These are phyloP conservation scores for Gastrolobium villosum DNA, from an alignment of 306 rosid species.

Conservation along the genomic window DNA sequence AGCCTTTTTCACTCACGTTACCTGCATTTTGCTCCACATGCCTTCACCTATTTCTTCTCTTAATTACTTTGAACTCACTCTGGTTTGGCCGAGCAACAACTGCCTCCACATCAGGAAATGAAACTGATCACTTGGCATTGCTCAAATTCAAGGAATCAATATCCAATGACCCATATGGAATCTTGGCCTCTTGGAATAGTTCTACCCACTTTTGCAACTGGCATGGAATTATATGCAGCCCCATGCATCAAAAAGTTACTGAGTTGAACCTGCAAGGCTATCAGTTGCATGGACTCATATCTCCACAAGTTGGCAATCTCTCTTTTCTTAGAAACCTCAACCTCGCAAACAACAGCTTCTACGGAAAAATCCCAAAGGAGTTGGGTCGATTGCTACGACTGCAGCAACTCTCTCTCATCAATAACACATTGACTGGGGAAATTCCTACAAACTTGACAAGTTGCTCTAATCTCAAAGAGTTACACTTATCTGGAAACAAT, in stretches of 20 bases:
- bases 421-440: constrained; percentile 39
- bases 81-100: no score
- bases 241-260: constrained; percentile 40
- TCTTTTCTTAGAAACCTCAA: neutral
- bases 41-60: no score
- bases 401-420: neutral
- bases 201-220: constrained; percentile 52
- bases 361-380: neutral
- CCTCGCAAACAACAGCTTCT: constrained; percentile 25
- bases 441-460: neutral
- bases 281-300: constrained; percentile 40
- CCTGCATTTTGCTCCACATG: neutral
- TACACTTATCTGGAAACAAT: neutral
- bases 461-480: neutral
- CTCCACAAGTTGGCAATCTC: constrained; percentile 45
- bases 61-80: no score
- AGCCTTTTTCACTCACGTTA: neutral
- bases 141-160: constrained; percentile 49
- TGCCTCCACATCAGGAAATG: no score
- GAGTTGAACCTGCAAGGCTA: constrained; percentile 20
- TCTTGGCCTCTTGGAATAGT: constrained; percentile 48
- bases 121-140: constrained; percentile 34
- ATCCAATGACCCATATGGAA: constrained; percentile 23
- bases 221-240: constrained; percentile 52
- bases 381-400: neutral